These are phyloP conservation scores for Phalaenopsis hybrid DNA, from an alignment of 116 monocot genomes.

Conservation along the genomic window DNA sequence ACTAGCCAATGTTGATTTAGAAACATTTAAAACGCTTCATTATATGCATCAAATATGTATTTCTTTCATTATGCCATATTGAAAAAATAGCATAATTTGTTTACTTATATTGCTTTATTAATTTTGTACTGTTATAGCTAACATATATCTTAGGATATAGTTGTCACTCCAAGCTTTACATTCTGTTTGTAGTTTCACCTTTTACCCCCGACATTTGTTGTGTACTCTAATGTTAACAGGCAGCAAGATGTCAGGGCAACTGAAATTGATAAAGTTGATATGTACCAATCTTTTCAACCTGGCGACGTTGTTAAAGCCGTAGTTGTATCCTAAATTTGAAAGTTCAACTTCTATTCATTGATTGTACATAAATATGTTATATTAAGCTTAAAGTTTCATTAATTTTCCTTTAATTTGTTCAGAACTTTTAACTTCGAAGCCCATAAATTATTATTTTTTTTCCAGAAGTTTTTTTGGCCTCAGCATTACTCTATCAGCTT, in stretches of 20 bases:
- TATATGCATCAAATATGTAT: background rate
- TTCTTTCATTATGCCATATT: too few relatives aligned
- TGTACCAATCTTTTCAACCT: constrained; percentile 84
- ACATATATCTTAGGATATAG: background rate
- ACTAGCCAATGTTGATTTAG: too few relatives aligned
- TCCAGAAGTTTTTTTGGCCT: background rate
- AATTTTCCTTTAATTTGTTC: background rate
- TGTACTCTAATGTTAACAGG: constrained; percentile 26
- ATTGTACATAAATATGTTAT: background rate
- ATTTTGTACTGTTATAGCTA: background rate
- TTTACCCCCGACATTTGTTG: background rate
- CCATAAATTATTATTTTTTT: background rate
- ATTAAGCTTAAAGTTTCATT: background rate
- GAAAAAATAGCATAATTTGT: background rate
- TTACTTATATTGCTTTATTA: background rate
- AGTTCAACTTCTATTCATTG: background rate
- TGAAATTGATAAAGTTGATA: constrained; percentile 99
- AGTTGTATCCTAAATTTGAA: constrained; percentile 70
- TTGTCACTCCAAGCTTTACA: background rate
- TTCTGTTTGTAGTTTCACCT: background rate
- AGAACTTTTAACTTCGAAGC: background rate
- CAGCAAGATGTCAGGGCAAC: constrained; percentile 98
- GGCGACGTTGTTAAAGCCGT: constrained; percentile 89
- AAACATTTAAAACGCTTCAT: too few relatives aligned
- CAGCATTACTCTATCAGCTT: background rate